Percentiles rank a stretch among this genome's conserved stretches.
phyloP scores from a whole-genome alignment of 1,284 basidiomycete species.

The Jaminaea rosea region DNA sequence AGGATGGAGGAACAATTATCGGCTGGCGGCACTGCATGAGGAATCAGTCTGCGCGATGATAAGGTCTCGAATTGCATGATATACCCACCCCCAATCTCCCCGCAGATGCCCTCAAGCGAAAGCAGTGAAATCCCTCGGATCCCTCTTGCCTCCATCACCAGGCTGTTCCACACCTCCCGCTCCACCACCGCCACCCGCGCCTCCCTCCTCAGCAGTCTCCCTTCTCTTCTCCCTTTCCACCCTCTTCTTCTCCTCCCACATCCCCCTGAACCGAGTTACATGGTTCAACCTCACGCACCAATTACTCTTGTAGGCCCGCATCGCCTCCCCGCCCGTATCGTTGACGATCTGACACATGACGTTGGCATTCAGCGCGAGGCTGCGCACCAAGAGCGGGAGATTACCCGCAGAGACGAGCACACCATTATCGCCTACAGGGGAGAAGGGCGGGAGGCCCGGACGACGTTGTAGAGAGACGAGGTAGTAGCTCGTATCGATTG shows the following conservation, averaged over 20 bases:
- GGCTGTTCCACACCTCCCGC: too few species aligned
- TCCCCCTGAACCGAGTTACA: background rate
- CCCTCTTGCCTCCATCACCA: too few species aligned
- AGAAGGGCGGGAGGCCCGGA: constrained; percentile 39
- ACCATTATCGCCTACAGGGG: constrained; percentile 41
- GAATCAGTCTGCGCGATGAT: too few species aligned
- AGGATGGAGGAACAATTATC: too few species aligned
- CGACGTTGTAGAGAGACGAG: constrained; percentile 41
- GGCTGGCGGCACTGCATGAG: too few species aligned
- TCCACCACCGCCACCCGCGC: too few species aligned
- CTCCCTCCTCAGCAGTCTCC: constrained; percentile 1
- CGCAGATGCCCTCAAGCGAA: background rate
- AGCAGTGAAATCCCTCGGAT: background rate
- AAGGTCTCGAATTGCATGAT: too few species aligned
- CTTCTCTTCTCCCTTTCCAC: constrained; percentile 6
- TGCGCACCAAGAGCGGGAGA: constrained; percentile 37
- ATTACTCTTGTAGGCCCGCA: constrained; percentile 40
- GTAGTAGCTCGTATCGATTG: constrained; percentile 39
- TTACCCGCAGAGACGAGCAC: constrained; percentile 35
- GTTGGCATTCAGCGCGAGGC: constrained; percentile 38
- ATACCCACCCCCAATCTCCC: background rate
- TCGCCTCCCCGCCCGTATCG: constrained; percentile 40
- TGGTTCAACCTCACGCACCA: constrained; percentile 2
- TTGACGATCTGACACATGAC: constrained; percentile 43
- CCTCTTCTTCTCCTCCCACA: constrained; percentile 7